Base-by-base conservation (phyloP, 2,329 filamentous ascomycete species). In the Aspergillus nomiae region DNA sequence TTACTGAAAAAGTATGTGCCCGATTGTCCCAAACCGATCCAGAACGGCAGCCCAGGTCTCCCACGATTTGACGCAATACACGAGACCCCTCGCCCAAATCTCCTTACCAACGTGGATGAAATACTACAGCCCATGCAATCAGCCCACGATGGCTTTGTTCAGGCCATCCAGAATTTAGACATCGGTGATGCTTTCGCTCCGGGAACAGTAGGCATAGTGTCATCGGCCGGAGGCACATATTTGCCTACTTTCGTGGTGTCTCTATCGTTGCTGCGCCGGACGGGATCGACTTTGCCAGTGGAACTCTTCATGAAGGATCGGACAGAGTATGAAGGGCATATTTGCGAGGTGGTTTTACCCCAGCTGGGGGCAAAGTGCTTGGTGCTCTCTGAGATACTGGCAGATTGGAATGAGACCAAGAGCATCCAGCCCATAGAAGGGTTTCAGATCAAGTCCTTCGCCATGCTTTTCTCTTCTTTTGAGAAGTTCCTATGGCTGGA, bases 401-500 rank as follows among this genome's bases (percentile, higher is more conserved):
- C 28, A 7, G 51, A 36, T 12, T 11, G 55, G 30, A 26, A 51
- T 45, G n/a, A 57, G 43, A 21, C 21, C 28, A 24, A 56, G 19
- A 63, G 32, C 4, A 55, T 58, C 10, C 56, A 63, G 2, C 36
- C 51, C 11, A 69, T 75, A 11, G 70, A 70, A 21, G 72, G 76
- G n/a, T 85, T 79, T 68, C 85, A 87, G 67, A 82, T 83, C 76
- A 87, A 87, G 70, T 76, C 83, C 24, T 81, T 86, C 63, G 77
- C 84, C 8, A 80, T 87, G 46, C 73, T 87, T 3, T 83, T 86
- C 64, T 86, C 85, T 3, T 82, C 83, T 4, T 87, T 86, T 68
- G 82, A 86, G 67, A 78, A 84, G 58, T 79, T 85, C 12, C 76
- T 87, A 36, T 86, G 85, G 70, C 77, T 87, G 60, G 85, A 87